These are phyloP conservation scores for Coccomyxa sp. DNA, from an alignment of 139 green algal species.

Conservation along the genomic window DNA sequence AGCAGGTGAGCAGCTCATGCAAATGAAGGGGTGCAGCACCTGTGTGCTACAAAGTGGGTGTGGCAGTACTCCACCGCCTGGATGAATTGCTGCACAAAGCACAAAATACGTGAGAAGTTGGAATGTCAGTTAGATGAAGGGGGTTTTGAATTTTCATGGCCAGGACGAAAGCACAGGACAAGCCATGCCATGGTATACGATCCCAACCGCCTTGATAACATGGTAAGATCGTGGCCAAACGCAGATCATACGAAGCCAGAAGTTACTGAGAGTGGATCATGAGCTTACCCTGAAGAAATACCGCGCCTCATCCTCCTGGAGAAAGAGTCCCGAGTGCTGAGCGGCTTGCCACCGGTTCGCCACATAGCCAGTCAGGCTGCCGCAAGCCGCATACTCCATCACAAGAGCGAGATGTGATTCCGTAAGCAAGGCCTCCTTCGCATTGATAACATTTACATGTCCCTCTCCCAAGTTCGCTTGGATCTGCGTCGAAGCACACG, in stretches of 20 bases:
- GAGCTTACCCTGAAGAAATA: slow-evolving; percentile 76
- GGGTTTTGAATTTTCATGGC: neutral
- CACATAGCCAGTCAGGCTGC: slow-evolving; percentile 49
- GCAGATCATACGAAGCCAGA: neutral
- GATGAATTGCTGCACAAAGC: slow-evolving; percentile 72
- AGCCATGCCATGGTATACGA: no score
- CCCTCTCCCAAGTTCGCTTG: slow-evolving; percentile 61
- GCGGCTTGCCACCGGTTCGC: slow-evolving; percentile 59
- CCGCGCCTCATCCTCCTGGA: slow-evolving; percentile 75
- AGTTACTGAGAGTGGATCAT: neutral
- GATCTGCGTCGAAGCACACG: slow-evolving; percentile 43
- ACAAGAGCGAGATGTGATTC: slow-evolving; percentile 63
- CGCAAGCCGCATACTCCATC: slow-evolving; percentile 69
- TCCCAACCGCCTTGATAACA: no score
- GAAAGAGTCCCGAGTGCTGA: slow-evolving; percentile 60
- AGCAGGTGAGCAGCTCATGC: no score
- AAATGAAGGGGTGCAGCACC: neutral
- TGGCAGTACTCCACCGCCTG: slow-evolving; percentile 88
- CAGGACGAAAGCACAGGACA: neutral
- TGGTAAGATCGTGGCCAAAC: no score
- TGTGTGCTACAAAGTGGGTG: slow-evolving; percentile 76
- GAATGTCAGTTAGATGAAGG: neutral
- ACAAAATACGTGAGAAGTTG: neutral
- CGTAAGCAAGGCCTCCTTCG: slow-evolving; percentile 64
- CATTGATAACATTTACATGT: slow-evolving; percentile 57